Evolutionary conservation across 1,139 yeast species (phyloP).

Genomic region (Hanseniaspora uvarum): DNA sequence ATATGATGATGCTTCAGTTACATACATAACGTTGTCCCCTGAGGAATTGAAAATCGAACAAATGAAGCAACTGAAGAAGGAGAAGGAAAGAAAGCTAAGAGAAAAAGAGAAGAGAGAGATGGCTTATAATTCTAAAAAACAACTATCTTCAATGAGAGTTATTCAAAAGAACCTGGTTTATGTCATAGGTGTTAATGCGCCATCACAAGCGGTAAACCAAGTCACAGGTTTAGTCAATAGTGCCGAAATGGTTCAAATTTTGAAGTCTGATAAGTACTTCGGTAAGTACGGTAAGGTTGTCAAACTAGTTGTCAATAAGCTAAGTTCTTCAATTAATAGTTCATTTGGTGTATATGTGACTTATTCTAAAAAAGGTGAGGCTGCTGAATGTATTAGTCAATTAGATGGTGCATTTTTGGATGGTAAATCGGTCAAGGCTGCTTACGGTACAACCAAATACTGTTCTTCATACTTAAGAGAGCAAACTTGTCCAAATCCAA

Average conservation of each 20-base stretch:
- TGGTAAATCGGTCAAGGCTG: conserved; percentile 78
- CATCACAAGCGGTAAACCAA: conserved; percentile 11
- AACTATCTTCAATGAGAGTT: conserved; percentile 91
- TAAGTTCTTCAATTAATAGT: conserved; percentile 45
- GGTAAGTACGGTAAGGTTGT: conserved; percentile 96
- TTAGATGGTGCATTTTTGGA: conserved; percentile 92
- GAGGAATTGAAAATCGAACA: conserved; percentile 79
- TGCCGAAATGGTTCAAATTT: conserved; percentile 75
- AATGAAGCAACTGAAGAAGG: conserved; percentile 67
- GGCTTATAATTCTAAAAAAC: conserved; percentile 81
- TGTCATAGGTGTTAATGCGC: conserved; percentile 87
- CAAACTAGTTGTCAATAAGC: conserved; percentile 84
- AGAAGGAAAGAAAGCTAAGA: conserved; percentile 73
- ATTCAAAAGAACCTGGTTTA: conserved; percentile 95
- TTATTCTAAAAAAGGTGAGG: conserved; percentile 85
- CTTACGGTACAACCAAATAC: conserved; percentile 97
- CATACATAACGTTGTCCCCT: conserved; percentile 68
- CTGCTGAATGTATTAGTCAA: conserved; percentile 81
- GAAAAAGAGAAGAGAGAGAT: conserved; percentile 90
- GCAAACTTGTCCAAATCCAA: conserved; percentile 94
- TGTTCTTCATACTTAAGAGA: conserved; percentile 92
- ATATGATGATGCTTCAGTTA: conserved; percentile 87
- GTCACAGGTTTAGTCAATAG: conserved; percentile 45
- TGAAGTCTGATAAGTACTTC: conserved; percentile 85
- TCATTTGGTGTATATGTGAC: conserved; percentile 96